A percentile compares a stretch with the other conserved stretches of the same genome.
phyloP scores from a whole-genome alignment of 345 rosid species.

The Citrus inodora region DNA sequence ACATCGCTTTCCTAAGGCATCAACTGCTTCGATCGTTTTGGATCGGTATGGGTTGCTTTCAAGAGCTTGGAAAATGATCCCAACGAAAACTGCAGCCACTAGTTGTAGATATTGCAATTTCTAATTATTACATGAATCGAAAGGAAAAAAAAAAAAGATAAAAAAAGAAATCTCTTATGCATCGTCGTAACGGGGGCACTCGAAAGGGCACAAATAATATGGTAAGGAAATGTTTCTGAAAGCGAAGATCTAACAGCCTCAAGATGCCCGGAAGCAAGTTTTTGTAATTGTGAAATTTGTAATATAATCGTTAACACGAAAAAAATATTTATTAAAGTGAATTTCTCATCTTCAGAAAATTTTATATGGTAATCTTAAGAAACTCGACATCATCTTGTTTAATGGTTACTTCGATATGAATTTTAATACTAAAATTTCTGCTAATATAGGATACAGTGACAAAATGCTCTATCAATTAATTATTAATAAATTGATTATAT shows the following conservation, averaged over 20 bases:
- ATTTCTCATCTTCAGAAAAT: neutral
- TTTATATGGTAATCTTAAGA: neutral
- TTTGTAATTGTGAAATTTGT: neutral
- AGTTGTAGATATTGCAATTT: neutral
- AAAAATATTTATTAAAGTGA: neutral
- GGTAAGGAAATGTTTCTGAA: neutral
- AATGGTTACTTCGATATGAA: no score
- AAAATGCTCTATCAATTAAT: no score
- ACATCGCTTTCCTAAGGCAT: neutral
- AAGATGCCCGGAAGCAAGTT: neutral
- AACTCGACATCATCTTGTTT: neutral
- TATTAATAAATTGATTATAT: no score
- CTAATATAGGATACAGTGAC: no score
- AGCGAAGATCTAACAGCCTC: neutral
- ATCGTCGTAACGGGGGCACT: neutral
- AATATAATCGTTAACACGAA: neutral
- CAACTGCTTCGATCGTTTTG: neutral
- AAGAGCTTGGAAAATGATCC: neutral
- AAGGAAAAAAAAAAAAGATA: no score
- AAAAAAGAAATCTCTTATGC: no score
- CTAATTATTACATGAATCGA: neutral
- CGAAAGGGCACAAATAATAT: neutral
- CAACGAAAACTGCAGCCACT: conserved; percentile 9
- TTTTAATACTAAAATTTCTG: no score
- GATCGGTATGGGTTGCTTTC: conserved; percentile 4